These are phyloP conservation scores for Phytophthora agathidicida DNA, from an alignment of 352 stramenopile genomes.

Conservation along the genomic window DNA sequence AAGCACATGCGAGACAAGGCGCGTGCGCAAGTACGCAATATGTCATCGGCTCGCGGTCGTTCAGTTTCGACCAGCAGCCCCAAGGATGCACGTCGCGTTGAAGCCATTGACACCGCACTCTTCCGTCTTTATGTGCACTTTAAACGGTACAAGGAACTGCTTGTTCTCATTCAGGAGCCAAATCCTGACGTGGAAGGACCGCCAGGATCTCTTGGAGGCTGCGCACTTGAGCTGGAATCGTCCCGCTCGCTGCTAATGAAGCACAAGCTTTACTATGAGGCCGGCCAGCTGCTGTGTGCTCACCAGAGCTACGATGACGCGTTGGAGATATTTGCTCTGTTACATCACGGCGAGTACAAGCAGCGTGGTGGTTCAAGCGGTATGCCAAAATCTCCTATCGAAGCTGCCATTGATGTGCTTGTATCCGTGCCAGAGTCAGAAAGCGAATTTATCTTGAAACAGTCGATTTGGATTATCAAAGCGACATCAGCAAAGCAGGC, in stretches of 20 bases:
- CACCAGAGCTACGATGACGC: slow-evolving; percentile 74
- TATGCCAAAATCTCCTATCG: slow-evolving; percentile 86
- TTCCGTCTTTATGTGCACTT: slow-evolving; percentile 84
- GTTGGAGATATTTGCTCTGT: slow-evolving; percentile 82
- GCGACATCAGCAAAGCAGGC: slow-evolving; percentile 74
- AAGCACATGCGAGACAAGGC: slow-evolving; percentile 82
- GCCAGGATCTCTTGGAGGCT: slow-evolving; percentile 43
- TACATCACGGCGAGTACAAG: slow-evolving; percentile 84
- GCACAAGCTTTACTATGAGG: slow-evolving; percentile 83
- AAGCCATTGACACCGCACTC: slow-evolving; percentile 87
- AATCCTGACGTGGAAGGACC: slow-evolving; percentile 55
- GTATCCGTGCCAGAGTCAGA: slow-evolving; percentile 75
- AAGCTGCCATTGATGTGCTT: slow-evolving; percentile 90
- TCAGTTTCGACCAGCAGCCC: slow-evolving; percentile 42
- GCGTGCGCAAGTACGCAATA: slow-evolving; percentile 40
- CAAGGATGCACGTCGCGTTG: slow-evolving; percentile 76
- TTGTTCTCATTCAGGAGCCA: slow-evolving; percentile 75
- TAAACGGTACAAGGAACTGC: slow-evolving; percentile 80
- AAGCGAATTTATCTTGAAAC: slow-evolving; percentile 88
- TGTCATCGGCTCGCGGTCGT: slow-evolving; percentile 43
- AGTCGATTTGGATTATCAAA: slow-evolving; percentile 89
- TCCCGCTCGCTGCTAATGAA: slow-evolving; percentile 73
- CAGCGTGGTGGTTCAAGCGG: slow-evolving; percentile 65
- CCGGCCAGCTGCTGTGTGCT: slow-evolving; percentile 68
- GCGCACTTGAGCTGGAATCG: slow-evolving; percentile 67